These are phyloP conservation scores for Coemansia sp. DNA, from an alignment of 192 early-diverging fungal species.

Conservation along the genomic window DNA sequence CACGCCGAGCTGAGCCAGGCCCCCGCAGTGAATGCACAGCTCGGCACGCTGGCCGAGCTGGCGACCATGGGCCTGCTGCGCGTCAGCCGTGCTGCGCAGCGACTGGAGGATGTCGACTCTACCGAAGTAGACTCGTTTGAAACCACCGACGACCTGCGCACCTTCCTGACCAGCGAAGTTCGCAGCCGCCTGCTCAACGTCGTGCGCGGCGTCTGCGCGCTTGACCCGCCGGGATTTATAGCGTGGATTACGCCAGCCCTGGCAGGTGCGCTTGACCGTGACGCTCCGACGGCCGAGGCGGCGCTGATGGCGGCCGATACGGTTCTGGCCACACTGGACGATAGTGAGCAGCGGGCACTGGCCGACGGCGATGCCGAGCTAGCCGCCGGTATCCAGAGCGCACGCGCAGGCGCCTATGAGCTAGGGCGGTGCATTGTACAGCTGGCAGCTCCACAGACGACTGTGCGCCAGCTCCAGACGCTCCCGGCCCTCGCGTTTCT, in stretches of 20 bases:
- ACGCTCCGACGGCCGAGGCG: conserved; percentile 8
- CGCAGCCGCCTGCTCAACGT: conserved; percentile 30
- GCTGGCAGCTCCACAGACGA: neutral
- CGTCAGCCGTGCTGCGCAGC: conserved; percentile 22
- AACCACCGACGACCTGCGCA: conserved; percentile 19
- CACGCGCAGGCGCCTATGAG: conserved; percentile 21
- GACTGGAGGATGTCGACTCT: conserved; percentile 5
- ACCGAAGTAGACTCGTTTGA: conserved; percentile 34
- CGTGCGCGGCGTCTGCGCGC: conserved; percentile 27
- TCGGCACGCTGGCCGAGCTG: conserved; percentile 34
- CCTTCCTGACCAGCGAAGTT: conserved; percentile 23
- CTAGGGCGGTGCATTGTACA: conserved; percentile 16
- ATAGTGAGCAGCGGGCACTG: conserved; percentile 36
- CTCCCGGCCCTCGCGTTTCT: conserved; percentile 41
- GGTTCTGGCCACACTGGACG: conserved; percentile 31
- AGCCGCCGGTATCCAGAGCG: neutral
- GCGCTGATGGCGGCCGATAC: conserved; percentile 33
- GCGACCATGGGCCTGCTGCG: conserved; percentile 16
- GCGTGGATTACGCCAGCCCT: conserved; percentile 42
- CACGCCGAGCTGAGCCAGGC: conserved; percentile 12
- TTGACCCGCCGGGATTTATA: conserved; percentile 38
- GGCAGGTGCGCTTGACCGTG: conserved; percentile 5
- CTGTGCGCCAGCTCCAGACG: conserved; percentile 22
- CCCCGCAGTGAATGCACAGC: conserved; percentile 8
- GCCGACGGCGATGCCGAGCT: conserved; percentile 8